These are phyloP conservation scores for Leishmania braziliensis DNA, from an alignment of 208 protist species.

Conservation along the genomic window DNA sequence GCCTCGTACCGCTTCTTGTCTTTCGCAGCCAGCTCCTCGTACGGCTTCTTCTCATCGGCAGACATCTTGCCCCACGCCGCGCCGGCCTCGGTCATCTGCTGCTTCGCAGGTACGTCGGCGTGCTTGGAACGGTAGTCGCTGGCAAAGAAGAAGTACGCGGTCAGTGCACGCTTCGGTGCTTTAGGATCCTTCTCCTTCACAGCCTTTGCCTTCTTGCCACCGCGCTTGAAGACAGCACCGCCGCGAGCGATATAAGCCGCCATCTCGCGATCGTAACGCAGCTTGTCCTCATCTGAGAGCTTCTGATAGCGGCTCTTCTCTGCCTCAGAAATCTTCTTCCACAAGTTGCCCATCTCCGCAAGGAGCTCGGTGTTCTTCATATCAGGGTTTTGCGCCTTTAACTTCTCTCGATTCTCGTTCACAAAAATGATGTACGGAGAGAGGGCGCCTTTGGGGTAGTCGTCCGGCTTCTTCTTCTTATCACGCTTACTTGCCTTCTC, in stretches of 20 bases:
- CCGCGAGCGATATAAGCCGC: constrained; percentile 69
- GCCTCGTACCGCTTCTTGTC: constrained; percentile 85
- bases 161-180: constrained; percentile 80
- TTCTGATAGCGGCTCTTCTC: constrained; percentile 80
- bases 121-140: constrained; percentile 73
- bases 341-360: constrained; percentile 65
- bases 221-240: constrained; percentile 59
- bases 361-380: constrained; percentile 74
- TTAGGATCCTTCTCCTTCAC: constrained; percentile 86
- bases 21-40: constrained; percentile 71
- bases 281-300: constrained; percentile 82
- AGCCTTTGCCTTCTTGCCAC: constrained; percentile 40
- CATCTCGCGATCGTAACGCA: constrained; percentile 75
- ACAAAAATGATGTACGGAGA: constrained; percentile 79
- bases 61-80: constrained; percentile 68
- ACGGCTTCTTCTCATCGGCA: constrained; percentile 79
- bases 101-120: constrained; percentile 51
- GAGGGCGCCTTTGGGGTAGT: constrained; percentile 84
- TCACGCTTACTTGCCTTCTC: constrained; percentile 43
- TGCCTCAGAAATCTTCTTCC: constrained; percentile 55
- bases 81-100: constrained; percentile 68
- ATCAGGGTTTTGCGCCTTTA: constrained; percentile 72
- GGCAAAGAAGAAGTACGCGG: constrained; percentile 84
- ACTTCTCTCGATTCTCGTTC: constrained; percentile 68
- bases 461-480: constrained; percentile 79